Conservation (phyloP, 352 stramenopile species). For the Discostella stelligera region DNA sequence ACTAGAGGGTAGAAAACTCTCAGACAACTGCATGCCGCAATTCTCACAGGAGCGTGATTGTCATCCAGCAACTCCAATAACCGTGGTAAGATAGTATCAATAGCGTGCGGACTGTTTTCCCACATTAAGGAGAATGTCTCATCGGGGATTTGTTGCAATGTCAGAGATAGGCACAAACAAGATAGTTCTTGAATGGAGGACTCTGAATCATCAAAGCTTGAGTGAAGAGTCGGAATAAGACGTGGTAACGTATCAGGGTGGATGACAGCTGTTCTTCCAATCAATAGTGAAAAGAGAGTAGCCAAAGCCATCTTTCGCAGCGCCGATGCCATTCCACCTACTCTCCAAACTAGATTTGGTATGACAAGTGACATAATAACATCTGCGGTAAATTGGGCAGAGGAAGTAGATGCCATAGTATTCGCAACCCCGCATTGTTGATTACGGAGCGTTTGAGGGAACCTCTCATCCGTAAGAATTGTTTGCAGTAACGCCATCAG, state of each 20-base stretch:
- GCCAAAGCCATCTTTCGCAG: conserved; percentile 40
- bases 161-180: conserved; percentile 35
- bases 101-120: conserved; percentile 14
- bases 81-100: conserved; percentile 32
- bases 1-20: conserved; percentile 23
- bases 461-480: conserved; percentile 42
- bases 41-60: conserved; percentile 30
- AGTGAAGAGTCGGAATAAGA: conserved; percentile 49
- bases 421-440: neutral
- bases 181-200: conserved; percentile 37
- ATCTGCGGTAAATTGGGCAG: conserved; percentile 23
- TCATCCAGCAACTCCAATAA: conserved; percentile 47
- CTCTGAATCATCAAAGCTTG: conserved; percentile 50
- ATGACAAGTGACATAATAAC: conserved; percentile 42
- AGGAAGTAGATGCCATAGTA: conserved; percentile 6
- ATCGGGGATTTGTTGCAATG: conserved; percentile 25
- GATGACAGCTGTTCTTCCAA: conserved; percentile 7
- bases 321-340: conserved; percentile 34
- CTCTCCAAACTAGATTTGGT: conserved; percentile 47
- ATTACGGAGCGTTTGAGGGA: conserved; percentile 3
- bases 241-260: conserved; percentile 27
- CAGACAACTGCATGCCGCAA: conserved; percentile 28
- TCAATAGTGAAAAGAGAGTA: conserved; percentile 49
- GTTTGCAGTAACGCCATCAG: conserved; percentile 46
- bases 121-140: conserved; percentile 25